Conservation (phyloP, 2,329 filamentous ascomycete species). For the Neoarthrinium moseri region DNA sequence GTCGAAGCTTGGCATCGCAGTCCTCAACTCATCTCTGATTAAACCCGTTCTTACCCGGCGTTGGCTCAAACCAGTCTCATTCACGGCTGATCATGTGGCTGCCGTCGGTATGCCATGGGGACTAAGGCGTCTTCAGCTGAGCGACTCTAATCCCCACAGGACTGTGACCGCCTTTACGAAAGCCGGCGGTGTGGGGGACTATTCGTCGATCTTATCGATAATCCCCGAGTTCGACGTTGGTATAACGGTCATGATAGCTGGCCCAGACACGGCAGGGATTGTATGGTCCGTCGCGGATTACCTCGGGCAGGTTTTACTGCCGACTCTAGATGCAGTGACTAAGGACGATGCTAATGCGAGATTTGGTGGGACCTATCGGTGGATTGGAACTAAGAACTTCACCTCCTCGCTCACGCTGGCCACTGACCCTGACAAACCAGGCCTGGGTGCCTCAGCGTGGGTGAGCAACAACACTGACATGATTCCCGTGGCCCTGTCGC, state of each 20-base stretch:
- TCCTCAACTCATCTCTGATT: conserved; percentile 28
- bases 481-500: conserved; percentile 16
- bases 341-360: conserved; percentile 24
- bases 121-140: conserved; percentile 25
- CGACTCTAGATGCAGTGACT: conserved; percentile 24
- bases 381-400: conserved; percentile 8
- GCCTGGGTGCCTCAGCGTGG: conserved; percentile 28
- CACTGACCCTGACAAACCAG: conserved; percentile 23
- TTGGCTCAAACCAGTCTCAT: conserved; percentile 30
- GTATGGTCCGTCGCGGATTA: conserved; percentile 29
- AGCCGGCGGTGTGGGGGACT: conserved; percentile 28
- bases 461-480: conserved; percentile 33
- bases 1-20: conserved; percentile 27
- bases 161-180: conserved; percentile 33
- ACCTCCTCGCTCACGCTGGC: conserved; percentile 30
- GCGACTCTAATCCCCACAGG: conserved; percentile 20
- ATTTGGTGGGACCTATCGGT: conserved; percentile 24
- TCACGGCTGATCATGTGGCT: conserved; percentile 27
- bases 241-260: conserved; percentile 29
- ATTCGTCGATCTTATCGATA: conserved; percentile 28
- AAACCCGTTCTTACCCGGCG: conserved; percentile 28
- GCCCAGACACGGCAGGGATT: conserved; percentile 22
- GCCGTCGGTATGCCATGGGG: conserved; percentile 32
- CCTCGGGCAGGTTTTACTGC: conserved; percentile 27
- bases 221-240: conserved; percentile 34